Evolutionary conservation across 768 basidiomycete genomes (phyloP).

Genomic region (Steccherinum ochraceum): DNA sequence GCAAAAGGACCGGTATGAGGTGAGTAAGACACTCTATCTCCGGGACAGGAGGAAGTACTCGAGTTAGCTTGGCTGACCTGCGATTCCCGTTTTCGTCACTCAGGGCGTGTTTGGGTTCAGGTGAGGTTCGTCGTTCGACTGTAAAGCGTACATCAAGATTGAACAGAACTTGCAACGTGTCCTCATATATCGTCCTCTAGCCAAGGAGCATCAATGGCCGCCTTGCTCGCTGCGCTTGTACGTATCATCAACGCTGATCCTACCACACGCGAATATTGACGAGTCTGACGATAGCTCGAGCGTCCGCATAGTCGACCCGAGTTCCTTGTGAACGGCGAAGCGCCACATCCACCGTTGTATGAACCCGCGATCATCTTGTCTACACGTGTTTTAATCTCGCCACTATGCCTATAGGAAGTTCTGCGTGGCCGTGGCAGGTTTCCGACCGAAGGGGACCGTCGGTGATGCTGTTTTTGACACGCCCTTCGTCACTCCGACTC

Average conservation of each 20-base stretch:
- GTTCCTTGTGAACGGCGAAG: constrained; percentile 56
- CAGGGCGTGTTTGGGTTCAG: constrained; percentile 82
- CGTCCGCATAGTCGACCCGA: constrained; percentile 43
- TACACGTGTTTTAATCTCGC: too few relatives aligned
- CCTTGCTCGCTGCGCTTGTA: constrained; percentile 63
- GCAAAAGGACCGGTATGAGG: constrained; percentile 57
- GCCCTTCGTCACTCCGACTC: constrained; percentile 60
- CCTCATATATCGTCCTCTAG: constrained; percentile 27
- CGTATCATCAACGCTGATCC: too few relatives aligned
- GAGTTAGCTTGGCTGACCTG: too few relatives aligned
- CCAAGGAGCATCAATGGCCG: constrained; percentile 77
- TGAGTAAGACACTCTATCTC: too few relatives aligned
- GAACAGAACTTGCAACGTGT: neutral
- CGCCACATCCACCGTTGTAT: constrained; percentile 74
- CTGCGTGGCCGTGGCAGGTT: constrained; percentile 73
- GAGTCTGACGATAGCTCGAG: constrained; percentile 40
- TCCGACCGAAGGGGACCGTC: constrained; percentile 43
- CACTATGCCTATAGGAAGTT: constrained; percentile 59
- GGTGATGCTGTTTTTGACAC: constrained; percentile 42
- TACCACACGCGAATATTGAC: too few relatives aligned
- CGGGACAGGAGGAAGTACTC: too few relatives aligned
- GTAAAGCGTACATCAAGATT: too few relatives aligned
- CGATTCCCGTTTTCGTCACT: too few relatives aligned
- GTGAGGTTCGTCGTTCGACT: constrained; percentile 25
- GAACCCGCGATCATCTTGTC: too few relatives aligned